Conservation (phyloP, 441 rosid genomes). For the Populus hybrid region DNA sequence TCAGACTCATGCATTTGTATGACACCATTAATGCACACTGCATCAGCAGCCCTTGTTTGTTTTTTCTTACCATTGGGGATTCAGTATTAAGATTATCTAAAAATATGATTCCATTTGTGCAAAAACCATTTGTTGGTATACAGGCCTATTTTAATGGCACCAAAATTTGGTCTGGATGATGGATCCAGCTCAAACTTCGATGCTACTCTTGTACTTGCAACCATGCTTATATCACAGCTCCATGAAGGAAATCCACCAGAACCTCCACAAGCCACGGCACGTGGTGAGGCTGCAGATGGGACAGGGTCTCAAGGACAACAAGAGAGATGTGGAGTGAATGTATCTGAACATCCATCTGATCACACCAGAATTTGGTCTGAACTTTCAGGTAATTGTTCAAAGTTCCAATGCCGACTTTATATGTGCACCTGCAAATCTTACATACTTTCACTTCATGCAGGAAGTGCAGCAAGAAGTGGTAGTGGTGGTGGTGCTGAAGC, state of each 20-base stretch:
- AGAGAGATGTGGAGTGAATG: conserved; percentile 46
- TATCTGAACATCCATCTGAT: conserved; percentile 66
- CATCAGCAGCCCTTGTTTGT: neutral
- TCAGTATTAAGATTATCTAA: conserved; percentile 10
- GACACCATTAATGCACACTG: neutral
- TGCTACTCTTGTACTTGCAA: conserved; percentile 83
- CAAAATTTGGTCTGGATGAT: conserved; percentile 76
- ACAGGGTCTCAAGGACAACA: conserved; percentile 43
- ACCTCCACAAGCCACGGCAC: conserved; percentile 37
- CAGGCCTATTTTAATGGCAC: conserved; percentile 94
- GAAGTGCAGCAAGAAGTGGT: conserved; percentile 67
- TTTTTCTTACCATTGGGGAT: neutral
- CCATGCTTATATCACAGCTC: conserved; percentile 84
- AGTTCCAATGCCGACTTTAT: conserved; percentile 10
- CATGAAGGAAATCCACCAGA: conserved; percentile 57
- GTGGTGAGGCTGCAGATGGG: conserved; percentile 34
- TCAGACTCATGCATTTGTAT: neutral
- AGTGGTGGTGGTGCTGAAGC: conserved; percentile 49
- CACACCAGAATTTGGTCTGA: conserved; percentile 94
- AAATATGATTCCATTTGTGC: conserved; percentile 4
- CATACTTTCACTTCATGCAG: conserved; percentile 34
- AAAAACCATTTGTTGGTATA: conserved; percentile 18
- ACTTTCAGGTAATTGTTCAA: conserved; percentile 56
- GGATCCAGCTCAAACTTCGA: conserved; percentile 70
- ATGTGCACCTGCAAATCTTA: conserved; percentile 19